Conservation (phyloP, 345 rosid genomes). For the Eucalyptus grandis region DNA sequence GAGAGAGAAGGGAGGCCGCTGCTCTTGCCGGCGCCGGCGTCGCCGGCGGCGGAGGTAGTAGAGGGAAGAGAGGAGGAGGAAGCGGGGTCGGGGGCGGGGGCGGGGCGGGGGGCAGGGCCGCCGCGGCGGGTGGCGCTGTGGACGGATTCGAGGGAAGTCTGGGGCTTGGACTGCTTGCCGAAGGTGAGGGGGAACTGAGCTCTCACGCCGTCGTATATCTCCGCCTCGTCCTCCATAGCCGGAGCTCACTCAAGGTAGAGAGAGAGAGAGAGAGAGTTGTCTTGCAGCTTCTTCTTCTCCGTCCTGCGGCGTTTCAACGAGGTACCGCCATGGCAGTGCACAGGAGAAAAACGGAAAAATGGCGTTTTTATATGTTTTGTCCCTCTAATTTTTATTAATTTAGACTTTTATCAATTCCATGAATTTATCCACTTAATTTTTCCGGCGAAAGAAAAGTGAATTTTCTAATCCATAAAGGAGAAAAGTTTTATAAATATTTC, state of each 20-base stretch:
- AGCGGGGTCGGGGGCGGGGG: neutral
- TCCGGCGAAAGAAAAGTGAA: neutral
- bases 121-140: conserved; percentile 74
- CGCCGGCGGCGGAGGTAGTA: neutral
- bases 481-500: too few species aligned
- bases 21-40: neutral
- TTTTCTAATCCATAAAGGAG: too few species aligned
- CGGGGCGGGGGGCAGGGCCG: neutral
- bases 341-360: neutral
- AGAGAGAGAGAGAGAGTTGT: neutral
- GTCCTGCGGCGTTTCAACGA: neutral
- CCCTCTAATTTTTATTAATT: neutral
- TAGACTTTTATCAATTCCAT: neutral
- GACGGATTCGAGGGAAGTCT: conserved; percentile 49
- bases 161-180: conserved; percentile 57
- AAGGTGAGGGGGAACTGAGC: conserved; percentile 70
- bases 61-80: neutral
- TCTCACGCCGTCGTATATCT: conserved; percentile 49
- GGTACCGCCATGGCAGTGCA: neutral
- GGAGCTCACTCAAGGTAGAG: neutral
- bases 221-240: conserved; percentile 59
- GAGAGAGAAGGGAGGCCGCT: conserved; percentile 38
- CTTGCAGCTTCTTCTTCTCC: neutral
- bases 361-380: neutral
- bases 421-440: neutral